Conservation (phyloP, 1,139 yeast species). For the Hansenula sp. region DNA sequence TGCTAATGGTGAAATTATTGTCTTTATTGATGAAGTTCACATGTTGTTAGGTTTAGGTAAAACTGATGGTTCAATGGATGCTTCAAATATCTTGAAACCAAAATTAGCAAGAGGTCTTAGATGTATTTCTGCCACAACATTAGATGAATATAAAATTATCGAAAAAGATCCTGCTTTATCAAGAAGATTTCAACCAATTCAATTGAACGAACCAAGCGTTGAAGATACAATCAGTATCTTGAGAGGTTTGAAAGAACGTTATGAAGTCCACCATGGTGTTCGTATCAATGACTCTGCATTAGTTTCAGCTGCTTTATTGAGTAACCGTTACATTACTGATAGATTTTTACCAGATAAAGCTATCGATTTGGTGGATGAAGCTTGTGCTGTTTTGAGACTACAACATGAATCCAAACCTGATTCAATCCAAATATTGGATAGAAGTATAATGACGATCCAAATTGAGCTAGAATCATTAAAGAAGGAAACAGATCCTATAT, state of each 20-base stretch:
- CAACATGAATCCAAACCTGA: constrained; percentile 98
- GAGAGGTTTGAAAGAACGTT: constrained; percentile 88
- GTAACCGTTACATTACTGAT: constrained; percentile 89
- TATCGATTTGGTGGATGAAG: constrained; percentile 93
- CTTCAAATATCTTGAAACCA: constrained; percentile 88
- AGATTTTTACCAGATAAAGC: constrained; percentile 94
- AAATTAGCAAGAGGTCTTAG: constrained; percentile 93
- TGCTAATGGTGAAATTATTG: constrained; percentile 69
- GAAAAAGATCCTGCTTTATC: constrained; percentile 92
- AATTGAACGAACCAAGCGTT: constrained; percentile 86
- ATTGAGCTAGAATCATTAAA: constrained; percentile 90
- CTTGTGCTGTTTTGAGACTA: constrained; percentile 87
- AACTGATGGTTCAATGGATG: constrained; percentile 94
- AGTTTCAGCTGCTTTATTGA: constrained; percentile 88
- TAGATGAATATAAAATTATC: constrained; percentile 84
- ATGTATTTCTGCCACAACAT: constrained; percentile 94
- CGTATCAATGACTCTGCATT: constrained; percentile 89
- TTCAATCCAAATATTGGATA: constrained; percentile 82
- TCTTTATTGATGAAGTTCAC: constrained; percentile 92
- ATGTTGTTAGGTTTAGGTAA: constrained; percentile 89
- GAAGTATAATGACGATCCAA: constrained; percentile 88
- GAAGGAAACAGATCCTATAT: constrained; percentile 85
- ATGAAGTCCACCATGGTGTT: constrained; percentile 99
- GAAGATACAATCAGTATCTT: constrained; percentile 88
- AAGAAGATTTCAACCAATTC: constrained; percentile 87